Evolutionary conservation across 2,329 filamentous ascomycete genomes (phyloP), one percentile per base, ranked within the genome.

Genomic region (Pestalotiopsis sp.): DNA sequence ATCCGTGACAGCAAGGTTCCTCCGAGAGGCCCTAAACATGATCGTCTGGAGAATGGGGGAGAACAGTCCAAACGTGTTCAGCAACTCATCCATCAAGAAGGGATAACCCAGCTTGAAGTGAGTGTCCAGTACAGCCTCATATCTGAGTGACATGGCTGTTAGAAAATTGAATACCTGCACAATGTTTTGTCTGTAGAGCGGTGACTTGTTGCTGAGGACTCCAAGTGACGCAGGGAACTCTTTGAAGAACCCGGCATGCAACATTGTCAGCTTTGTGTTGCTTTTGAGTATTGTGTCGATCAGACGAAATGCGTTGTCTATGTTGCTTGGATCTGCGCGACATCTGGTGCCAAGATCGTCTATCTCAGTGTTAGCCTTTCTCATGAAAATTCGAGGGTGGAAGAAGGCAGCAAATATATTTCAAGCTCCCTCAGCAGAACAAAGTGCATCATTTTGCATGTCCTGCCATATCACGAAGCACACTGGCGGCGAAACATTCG

Each of bases 31-130:
- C 30, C 81, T 82, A 72, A 89, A 91, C 3, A 88, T 76, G 35
- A 88, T 83, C 1, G 75, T 76, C 71, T 89, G 86, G 6, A 92
- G 76, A 1, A 83, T 79, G 0, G 78, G 74, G 0, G 89, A 91
- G 7, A 74, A 75, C 13, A 90, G 75, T 5, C 75, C 73, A 44
- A 91, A 80, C 13, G 76, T 71, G n/a, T 75, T 73, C 4, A 81
- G 75, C 35, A 92, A 77, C 71, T 91, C 89, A 65, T 83, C 81
- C 40, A 87, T 82, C n/a, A 89, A 77, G 4, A 88, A 85, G 3
- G 89, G 89, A 71, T 83, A 86, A 1, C 76, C 75, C 55, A 82
- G 78, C 22, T 59, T 44, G 30, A 69, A 72, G 70, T 83, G 81
- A 24, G 78, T 76, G 4, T 66, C 74, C 30, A 77, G 76, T 59